phyloP scores from a whole-genome alignment of 139 green algal species.

The Chlorella ohadii region DNA sequence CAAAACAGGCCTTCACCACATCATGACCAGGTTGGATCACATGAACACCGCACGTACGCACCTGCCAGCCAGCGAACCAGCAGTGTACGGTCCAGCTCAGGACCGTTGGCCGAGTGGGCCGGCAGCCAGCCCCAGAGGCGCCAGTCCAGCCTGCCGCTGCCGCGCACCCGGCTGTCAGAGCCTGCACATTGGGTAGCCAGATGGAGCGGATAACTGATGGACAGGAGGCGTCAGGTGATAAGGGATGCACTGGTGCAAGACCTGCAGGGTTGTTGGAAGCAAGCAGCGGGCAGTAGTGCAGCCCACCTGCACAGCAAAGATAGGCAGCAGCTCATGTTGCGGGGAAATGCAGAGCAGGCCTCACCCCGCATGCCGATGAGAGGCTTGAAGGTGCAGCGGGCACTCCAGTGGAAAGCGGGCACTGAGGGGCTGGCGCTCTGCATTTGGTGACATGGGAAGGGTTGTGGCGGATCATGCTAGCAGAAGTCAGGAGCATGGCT shows the following conservation, averaged over 20 bases:
- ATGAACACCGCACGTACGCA: neutral
- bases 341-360: neutral
- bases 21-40: too few relatives aligned
- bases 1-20: too few relatives aligned
- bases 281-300: too few relatives aligned
- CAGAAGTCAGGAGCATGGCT: too few relatives aligned
- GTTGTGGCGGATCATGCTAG: too few relatives aligned
- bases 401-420: neutral
- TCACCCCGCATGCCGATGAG: neutral
- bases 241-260: too few relatives aligned
- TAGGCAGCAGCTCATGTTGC: too few relatives aligned
- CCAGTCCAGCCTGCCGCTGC: neutral
- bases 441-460: too few relatives aligned
- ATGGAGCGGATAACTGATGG: too few relatives aligned
- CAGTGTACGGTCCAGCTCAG: neutral
- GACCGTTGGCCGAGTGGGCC: neutral
- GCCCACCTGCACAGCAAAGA: too few relatives aligned
- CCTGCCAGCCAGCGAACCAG: constrained; percentile 15
- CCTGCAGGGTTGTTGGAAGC: too few relatives aligned
- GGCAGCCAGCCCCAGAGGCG: constrained; percentile 1
- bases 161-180: neutral
- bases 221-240: too few relatives aligned
- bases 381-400: constrained; percentile 1
- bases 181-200: neutral
- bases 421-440: neutral